Conservation (phyloP, 2,329 filamentous ascomycete species). For the Paecilomyces sp. region DNA sequence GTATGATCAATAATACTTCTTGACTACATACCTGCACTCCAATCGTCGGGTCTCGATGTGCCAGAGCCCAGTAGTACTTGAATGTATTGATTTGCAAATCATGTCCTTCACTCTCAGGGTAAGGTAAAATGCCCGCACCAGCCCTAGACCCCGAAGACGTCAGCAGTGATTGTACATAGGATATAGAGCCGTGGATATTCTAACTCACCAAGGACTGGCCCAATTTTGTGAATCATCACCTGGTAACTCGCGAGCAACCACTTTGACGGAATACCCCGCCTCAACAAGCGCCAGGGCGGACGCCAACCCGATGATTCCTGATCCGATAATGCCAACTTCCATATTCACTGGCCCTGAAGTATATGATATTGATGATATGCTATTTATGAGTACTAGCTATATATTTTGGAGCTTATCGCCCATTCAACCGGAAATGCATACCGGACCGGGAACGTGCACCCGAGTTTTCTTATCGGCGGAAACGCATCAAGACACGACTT, state of each 20-base stretch:
- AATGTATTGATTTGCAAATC: conserved; percentile 11
- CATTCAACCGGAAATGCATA: too few relatives aligned
- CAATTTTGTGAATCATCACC: conserved; percentile 11
- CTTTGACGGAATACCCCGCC: conserved; percentile 11
- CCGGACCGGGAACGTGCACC: too few relatives aligned
- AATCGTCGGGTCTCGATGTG: conserved; percentile 13
- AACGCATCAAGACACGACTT: too few relatives aligned
- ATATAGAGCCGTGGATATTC: background rate
- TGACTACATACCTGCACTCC: conserved; percentile 9
- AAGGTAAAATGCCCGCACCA: conserved; percentile 9
- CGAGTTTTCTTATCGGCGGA: too few relatives aligned
- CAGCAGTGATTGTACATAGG: background rate
- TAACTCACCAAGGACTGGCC: conserved; percentile 15
- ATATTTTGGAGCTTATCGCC: too few relatives aligned
- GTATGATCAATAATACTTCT: too few relatives aligned
- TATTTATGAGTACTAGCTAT: too few relatives aligned
- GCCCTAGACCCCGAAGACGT: background rate
- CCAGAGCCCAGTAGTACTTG: conserved; percentile 14
- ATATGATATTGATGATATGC: too few relatives aligned
- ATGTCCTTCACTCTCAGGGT: conserved; percentile 8
- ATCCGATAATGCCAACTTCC: conserved; percentile 6
- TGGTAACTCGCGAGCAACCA: conserved; percentile 14
- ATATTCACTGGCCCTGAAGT: background rate
- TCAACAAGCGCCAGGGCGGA: conserved; percentile 9
- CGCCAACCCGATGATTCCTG: conserved; percentile 9